Conservation (phyloP, 305 asterid species). For the Ajuga reptans region DNA sequence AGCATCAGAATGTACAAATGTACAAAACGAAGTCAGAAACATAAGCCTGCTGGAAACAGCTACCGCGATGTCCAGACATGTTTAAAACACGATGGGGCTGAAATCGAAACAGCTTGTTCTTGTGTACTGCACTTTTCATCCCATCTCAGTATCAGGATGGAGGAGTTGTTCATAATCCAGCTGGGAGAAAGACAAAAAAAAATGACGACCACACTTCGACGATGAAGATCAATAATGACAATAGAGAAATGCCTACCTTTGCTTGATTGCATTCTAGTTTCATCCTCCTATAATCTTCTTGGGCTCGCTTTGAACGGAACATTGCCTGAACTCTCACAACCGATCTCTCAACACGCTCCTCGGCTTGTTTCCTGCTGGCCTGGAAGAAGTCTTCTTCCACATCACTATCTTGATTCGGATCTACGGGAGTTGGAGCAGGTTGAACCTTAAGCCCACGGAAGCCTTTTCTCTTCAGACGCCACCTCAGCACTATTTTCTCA, state of each 20-base stretch:
- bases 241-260: conserved; percentile 29
- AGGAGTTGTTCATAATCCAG: conserved; percentile 45
- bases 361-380: conserved; percentile 94
- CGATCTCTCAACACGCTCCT: conserved; percentile 92
- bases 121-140: conserved; percentile 2
- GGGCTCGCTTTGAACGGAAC: conserved; percentile 91
- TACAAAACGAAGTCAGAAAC: conserved; percentile 14
- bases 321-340: conserved; percentile 87
- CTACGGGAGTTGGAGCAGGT: conserved; percentile 23
- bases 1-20: conserved; percentile 26
- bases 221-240: not conserved
- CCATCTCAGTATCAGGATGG: conserved; percentile 44
- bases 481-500: conserved; percentile 82
- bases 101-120: not conserved
- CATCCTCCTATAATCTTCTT: conserved; percentile 88
- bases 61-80: not conserved
- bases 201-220: not conserved
- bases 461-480: conserved; percentile 94
- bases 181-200: conserved; percentile 28
- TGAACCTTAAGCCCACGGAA: conserved; percentile 78
- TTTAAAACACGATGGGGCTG: not conserved
- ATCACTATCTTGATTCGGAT: conserved; percentile 41
- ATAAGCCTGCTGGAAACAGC: not conserved
- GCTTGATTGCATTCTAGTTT: conserved; percentile 60
- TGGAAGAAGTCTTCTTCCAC: conserved; percentile 78